phyloP scores from a whole-genome alignment of 768 basidiomycete species.

The Tremella yokohamensis region DNA sequence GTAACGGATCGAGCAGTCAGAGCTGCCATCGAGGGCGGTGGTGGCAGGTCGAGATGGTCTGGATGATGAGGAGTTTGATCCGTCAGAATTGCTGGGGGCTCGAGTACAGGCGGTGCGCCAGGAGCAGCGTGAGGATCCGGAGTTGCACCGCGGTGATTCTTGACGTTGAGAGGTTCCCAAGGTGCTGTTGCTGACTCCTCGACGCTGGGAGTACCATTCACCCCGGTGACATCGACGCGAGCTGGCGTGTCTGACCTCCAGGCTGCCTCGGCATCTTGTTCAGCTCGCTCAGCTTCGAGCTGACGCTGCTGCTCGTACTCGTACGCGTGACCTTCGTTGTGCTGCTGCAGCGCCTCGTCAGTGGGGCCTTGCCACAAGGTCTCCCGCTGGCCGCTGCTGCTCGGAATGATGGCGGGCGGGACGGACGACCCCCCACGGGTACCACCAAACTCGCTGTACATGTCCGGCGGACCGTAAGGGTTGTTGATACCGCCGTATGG shows the following conservation, averaged over 20 bases:
- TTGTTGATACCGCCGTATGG: constrained; percentile 34
- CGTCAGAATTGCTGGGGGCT: constrained; percentile 8
- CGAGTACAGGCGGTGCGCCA: constrained; percentile 15
- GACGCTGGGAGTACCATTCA: neutral
- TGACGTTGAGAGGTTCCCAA: constrained; percentile 43
- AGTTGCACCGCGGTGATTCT: neutral
- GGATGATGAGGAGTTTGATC: constrained; percentile 1
- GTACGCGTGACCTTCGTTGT: constrained; percentile 25
- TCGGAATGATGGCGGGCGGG: neutral
- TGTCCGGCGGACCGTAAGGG: constrained; percentile 4
- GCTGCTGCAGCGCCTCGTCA: constrained; percentile 22
- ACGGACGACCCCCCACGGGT: constrained; percentile 7
- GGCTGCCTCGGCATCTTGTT: constrained; percentile 10
- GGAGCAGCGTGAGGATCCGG: neutral
- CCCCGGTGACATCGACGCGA: constrained; percentile 1
- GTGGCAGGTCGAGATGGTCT: constrained; percentile 6
- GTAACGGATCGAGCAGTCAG: constrained; percentile 4
- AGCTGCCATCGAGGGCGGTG: constrained; percentile 7
- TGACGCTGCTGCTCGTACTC: constrained; percentile 40
- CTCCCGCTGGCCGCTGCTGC: constrained; percentile 1
- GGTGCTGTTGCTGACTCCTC: constrained; percentile 12
- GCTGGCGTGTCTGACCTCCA: constrained; percentile 12
- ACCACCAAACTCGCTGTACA: constrained; percentile 36
- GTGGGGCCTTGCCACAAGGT: constrained; percentile 31
- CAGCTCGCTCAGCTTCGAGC: constrained; percentile 15